A percentile compares a stretch with the other conserved stretches of the same genome.
Evolutionary conservation across 164 flowering plant genomes (phyloP).

Genomic region (Vitis cinerea): DNA sequence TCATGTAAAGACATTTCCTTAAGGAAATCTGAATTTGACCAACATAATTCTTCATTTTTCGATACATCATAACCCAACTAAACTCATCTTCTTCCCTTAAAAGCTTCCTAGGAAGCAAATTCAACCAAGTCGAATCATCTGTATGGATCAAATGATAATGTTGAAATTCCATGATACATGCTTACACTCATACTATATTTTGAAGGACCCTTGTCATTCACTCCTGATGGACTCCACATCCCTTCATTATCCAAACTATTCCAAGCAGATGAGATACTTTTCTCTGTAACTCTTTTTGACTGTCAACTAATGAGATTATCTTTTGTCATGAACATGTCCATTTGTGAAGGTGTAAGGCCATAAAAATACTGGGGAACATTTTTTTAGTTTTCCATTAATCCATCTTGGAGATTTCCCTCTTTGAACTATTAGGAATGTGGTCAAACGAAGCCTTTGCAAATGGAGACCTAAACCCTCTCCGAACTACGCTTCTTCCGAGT

Average conservation of each 20-base stretch:
- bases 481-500: slow-evolving; percentile 2
- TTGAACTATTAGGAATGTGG: slow-evolving; percentile 80
- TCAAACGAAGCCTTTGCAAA: slow-evolving; percentile 30
- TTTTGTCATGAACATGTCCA: slow-evolving; percentile 93
- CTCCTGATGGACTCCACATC: slow-evolving; percentile 59
- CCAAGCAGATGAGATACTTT: slow-evolving; percentile 67
- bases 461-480: slow-evolving; percentile 32
- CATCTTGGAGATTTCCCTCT: slow-evolving; percentile 76
- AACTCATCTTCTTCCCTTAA: slow-evolving; percentile 47
- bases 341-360: slow-evolving; percentile 79
- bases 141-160: slow-evolving; percentile 71
- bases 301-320: slow-evolving; percentile 67
- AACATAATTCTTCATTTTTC: slow-evolving; percentile 44
- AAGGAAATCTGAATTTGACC: slow-evolving; percentile 32
- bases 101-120: slow-evolving; percentile 63
- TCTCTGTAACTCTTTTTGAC: slow-evolving; percentile 66
- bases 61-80: slow-evolving; percentile 61
- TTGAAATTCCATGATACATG: slow-evolving; percentile 46
- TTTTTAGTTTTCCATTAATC: slow-evolving; percentile 81
- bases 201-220: slow-evolving; percentile 41
- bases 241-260: slow-evolving; percentile 72
- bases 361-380: slow-evolving; percentile 66
- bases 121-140: slow-evolving; percentile 69
- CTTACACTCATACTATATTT: slow-evolving; percentile 55
- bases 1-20: slow-evolving; percentile 71